A percentile compares a stretch with the other conserved stretches of the same genome.
phyloP scores from a whole-genome alignment of 441 rosid genomes.

The Capsella rubella region DNA sequence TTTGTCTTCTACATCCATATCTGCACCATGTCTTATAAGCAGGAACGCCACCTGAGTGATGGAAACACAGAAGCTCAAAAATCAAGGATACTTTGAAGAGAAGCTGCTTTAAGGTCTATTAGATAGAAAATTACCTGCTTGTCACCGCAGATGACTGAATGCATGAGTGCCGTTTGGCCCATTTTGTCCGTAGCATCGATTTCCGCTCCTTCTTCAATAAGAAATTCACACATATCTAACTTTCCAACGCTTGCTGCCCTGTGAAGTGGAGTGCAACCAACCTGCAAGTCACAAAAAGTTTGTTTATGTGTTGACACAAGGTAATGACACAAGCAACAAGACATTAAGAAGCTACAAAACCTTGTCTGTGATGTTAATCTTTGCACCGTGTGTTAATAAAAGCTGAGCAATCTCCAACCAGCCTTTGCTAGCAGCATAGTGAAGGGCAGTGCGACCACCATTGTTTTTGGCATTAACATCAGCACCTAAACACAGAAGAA shows the following conservation, averaged over 20 bases:
- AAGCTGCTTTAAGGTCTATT: neutral
- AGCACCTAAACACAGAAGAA: conserved; percentile 58
- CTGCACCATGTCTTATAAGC: conserved; percentile 87
- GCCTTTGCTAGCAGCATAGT: conserved; percentile 97
- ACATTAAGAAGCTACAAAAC: conserved; percentile 51
- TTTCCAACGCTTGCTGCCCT: conserved; percentile 93
- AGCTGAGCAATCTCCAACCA: conserved; percentile 68
- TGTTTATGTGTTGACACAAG: neutral
- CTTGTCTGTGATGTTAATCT: conserved; percentile 75
- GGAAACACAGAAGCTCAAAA: neutral
- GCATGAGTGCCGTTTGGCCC: conserved; percentile 89
- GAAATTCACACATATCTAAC: conserved; percentile 68
- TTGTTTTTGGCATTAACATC: conserved; percentile 76
- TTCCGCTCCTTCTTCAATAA: conserved; percentile 95
- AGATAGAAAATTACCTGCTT: conserved; percentile 57
- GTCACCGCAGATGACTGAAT: conserved; percentile 71
- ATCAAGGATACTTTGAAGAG: neutral
- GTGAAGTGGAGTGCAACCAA: conserved; percentile 90
- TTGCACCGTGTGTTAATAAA: conserved; percentile 70
- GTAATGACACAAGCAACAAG: neutral
- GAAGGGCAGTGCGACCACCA: conserved; percentile 89
- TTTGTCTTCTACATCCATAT: conserved; percentile 86
- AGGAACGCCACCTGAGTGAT: conserved; percentile 76
- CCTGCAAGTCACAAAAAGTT: conserved; percentile 47
- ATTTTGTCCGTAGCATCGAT: conserved; percentile 76